A percentile compares a stretch with the other conserved stretches of the same genome.
phyloP scores from a whole-genome alignment of 305 asterid genomes.

The Fraxinus platypoda region DNA sequence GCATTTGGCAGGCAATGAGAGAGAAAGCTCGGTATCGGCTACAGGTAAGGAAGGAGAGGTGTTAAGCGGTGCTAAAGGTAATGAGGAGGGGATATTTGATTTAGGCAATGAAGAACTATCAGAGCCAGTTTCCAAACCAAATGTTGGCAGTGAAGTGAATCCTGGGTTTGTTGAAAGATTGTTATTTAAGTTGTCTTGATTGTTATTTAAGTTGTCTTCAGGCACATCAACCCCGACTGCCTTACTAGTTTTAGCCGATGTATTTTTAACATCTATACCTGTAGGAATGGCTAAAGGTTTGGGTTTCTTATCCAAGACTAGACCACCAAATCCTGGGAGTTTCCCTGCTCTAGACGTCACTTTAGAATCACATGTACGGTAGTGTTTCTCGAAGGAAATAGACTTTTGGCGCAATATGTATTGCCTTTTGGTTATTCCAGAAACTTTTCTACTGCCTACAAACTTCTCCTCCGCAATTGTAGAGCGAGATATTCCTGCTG shows the following conservation, averaged over 20 bases:
- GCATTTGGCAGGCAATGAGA: constrained; percentile 63
- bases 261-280: constrained; percentile 48
- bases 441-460: constrained; percentile 64
- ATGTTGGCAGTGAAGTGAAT: constrained; percentile 48
- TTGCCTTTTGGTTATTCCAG: constrained; percentile 75
- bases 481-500: constrained; percentile 48
- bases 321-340: constrained; percentile 60
- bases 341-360: constrained; percentile 64
- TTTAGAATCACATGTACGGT: constrained; percentile 66
- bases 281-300: constrained; percentile 67
- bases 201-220: constrained; percentile 37
- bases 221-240: constrained; percentile 46
- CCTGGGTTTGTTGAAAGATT: constrained; percentile 39
- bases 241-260: constrained; percentile 44
- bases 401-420: constrained; percentile 75
- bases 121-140: constrained; percentile 41
- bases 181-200: constrained; percentile 38
- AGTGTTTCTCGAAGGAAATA: constrained; percentile 70
- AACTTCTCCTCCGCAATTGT: constrained; percentile 57
- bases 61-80: not conserved
- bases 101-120: constrained; percentile 19
- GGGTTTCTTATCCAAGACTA: constrained; percentile 80
- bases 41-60: not conserved
- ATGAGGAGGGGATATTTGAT: not conserved
- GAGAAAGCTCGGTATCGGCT: constrained; percentile 45